Conservation (phyloP, 2,329 filamentous ascomycete genomes). For the Westerdykella sp. region DNA sequence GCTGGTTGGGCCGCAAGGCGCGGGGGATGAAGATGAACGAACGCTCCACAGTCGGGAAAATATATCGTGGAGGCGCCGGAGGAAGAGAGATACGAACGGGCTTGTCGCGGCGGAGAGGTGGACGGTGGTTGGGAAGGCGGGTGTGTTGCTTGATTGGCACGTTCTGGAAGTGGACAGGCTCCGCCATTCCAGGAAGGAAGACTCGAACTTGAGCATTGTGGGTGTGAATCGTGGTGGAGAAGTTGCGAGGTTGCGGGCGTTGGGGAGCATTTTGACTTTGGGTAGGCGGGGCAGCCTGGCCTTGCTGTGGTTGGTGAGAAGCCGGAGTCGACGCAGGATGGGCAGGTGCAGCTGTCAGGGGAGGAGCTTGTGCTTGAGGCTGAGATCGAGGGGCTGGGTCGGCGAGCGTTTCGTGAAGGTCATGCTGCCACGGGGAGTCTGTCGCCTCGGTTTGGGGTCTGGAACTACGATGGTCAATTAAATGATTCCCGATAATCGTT, state of each 20-base stretch:
- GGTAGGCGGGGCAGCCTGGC: not conserved
- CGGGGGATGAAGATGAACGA: conserved; percentile 98
- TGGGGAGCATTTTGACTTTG: conserved; percentile 4
- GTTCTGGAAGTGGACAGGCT: conserved; percentile 63
- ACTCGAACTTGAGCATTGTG: conserved; percentile 83
- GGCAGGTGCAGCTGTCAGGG: conserved; percentile 10
- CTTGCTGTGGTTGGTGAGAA: conserved; percentile 26
- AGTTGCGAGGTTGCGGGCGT: conserved; percentile 30
- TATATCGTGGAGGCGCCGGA: conserved; percentile 71
- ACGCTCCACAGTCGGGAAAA: conserved; percentile 81
- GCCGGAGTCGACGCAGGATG: conserved; percentile 23
- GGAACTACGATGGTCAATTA: conserved; percentile 3
- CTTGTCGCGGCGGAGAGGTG: conserved; percentile 89
- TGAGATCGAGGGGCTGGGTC: conserved; percentile 31
- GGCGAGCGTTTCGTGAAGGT: conserved; percentile 72
- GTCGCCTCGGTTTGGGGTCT: conserved; percentile 47
- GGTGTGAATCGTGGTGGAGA: conserved; percentile 77
- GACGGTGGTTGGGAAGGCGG: conserved; percentile 87
- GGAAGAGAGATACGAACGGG: conserved; percentile 91
- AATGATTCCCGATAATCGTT: too few relatives aligned
- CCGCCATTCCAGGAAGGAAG: conserved; percentile 67
- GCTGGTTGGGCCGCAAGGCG: conserved; percentile 86
- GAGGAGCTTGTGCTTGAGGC: conserved; percentile 15
- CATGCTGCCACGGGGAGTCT: conserved; percentile 81
- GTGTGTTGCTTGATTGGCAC: conserved; percentile 86